phyloP scores from a whole-genome alignment of 2,329 filamentous ascomycete species.

The Pyrenochaeta sp. region DNA sequence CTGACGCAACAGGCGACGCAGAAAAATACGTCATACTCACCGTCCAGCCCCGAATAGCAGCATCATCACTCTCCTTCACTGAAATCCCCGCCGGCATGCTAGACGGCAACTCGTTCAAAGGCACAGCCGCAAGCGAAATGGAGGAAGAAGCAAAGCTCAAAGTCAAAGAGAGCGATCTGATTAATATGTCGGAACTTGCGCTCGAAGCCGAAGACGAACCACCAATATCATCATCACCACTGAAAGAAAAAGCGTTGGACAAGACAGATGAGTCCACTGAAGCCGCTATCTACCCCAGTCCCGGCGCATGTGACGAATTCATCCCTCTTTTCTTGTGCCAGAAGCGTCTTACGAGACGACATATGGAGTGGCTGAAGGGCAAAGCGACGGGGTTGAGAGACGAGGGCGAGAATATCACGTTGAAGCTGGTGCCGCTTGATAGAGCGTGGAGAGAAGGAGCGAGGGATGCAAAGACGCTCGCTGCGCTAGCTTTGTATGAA shows the following conservation, averaged over 20 bases:
- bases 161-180: conserved; percentile 59
- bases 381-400: conserved; percentile 63
- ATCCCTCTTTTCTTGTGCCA: conserved; percentile 65
- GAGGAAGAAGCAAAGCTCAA: conserved; percentile 65
- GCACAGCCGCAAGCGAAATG: conserved; percentile 65
- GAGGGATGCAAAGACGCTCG: conserved; percentile 65
- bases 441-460: conserved; percentile 63
- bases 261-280: background rate
- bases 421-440: conserved; percentile 62
- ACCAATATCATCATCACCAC: background rate
- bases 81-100: conserved; percentile 70
- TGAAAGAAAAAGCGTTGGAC: too few relatives aligned
- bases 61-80: conserved; percentile 61
- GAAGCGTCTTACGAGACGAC: conserved; percentile 58
- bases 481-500: conserved; percentile 64
- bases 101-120: conserved; percentile 64
- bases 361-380: conserved; percentile 61
- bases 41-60: conserved; percentile 65
- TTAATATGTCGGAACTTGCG: conserved; percentile 64
- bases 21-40: conserved; percentile 60
- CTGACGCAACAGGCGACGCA: conserved; percentile 52
- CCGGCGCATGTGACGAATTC: conserved; percentile 67
- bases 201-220: conserved; percentile 29
- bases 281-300: conserved; percentile 61
- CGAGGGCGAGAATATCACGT: conserved; percentile 66